Percentiles rank a stretch among this genome's conserved stretches.
Conservation (phyloP, 768 basidiomycete species). For the Tremella fuciformis region DNA sequence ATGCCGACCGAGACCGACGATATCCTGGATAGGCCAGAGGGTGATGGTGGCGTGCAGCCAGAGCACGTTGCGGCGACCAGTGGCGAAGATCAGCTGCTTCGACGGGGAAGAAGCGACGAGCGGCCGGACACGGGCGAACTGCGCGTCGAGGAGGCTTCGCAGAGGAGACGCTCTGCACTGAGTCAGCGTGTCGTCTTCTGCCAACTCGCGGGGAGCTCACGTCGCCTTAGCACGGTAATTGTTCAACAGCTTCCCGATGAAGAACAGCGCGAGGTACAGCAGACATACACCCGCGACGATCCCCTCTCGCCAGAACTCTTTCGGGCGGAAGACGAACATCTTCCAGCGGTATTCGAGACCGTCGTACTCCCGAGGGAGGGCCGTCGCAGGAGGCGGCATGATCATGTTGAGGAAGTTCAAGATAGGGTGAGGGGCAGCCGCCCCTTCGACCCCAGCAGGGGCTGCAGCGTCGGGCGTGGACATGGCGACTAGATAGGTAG, state of each 20-base stretch:
- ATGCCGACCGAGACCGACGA: slow-evolving; percentile 66
- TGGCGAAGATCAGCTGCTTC: slow-evolving; percentile 74
- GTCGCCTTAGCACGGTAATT: slow-evolving; percentile 63
- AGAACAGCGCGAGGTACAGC: slow-evolving; percentile 61
- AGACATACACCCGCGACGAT: slow-evolving; percentile 60
- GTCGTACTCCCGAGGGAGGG: slow-evolving; percentile 63
- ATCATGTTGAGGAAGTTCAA: slow-evolving; percentile 47
- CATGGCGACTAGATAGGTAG: neutral
- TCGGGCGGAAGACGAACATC: slow-evolving; percentile 75
- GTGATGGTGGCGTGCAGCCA: slow-evolving; percentile 77
- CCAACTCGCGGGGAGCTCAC: slow-evolving; percentile 54
- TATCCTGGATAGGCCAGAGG: slow-evolving; percentile 78
- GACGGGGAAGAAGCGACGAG: slow-evolving; percentile 36
- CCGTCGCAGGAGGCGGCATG: slow-evolving; percentile 59
- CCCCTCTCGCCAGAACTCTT: slow-evolving; percentile 70
- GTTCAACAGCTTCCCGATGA: slow-evolving; percentile 65
- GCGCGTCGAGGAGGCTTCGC: slow-evolving; percentile 60
- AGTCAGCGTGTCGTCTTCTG: slow-evolving; percentile 5
- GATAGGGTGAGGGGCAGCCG: neutral
- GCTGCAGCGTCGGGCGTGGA: neutral
- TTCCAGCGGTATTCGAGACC: slow-evolving; percentile 73
- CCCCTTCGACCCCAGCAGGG: neutral
- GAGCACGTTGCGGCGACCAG: slow-evolving; percentile 72
- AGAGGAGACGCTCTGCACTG: slow-evolving; percentile 62
- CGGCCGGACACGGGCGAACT: slow-evolving; percentile 62